A percentile compares a stretch with the other conserved stretches of the same genome.
Conservation (phyloP, 2,329 filamentous ascomycete species). For the Venturiaceae sp. region DNA sequence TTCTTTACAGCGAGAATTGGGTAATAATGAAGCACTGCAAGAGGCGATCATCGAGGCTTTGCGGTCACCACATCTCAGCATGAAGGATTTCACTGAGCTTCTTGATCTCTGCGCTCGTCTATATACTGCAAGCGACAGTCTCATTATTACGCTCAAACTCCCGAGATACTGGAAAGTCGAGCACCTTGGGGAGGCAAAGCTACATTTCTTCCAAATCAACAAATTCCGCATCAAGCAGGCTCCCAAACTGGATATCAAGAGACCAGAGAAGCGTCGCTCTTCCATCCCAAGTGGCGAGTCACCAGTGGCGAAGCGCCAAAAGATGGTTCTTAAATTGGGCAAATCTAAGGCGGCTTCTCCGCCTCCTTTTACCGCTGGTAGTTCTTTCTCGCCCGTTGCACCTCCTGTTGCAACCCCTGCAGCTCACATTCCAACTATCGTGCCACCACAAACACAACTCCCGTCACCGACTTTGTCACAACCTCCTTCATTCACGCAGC, state of each 20-base stretch:
- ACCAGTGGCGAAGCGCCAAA: constrained; percentile 7
- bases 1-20: constrained; percentile 45
- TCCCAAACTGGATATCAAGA: background rate
- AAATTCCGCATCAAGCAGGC: constrained; percentile 7
- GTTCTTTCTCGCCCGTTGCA: background rate
- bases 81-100: constrained; percentile 46
- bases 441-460: background rate
- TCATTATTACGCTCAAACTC: constrained; percentile 40
- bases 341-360: background rate
- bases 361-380: background rate
- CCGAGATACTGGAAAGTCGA: constrained; percentile 48
- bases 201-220: constrained; percentile 17
- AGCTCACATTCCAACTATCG: background rate
- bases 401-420: background rate
- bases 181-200: constrained; percentile 40
- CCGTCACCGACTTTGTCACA: constrained; percentile 4
- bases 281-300: background rate
- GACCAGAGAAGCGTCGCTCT: constrained; percentile 1
- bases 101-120: constrained; percentile 48
- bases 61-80: constrained; percentile 38
- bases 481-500: background rate
- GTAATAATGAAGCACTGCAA: constrained; percentile 38
- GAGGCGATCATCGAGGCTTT: constrained; percentile 47
- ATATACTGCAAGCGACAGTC: constrained; percentile 41
- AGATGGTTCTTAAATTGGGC: background rate